Evolutionary conservation across 2,329 filamentous ascomycete species (phyloP).

Genomic region (Metarhizium rileyi): DNA sequence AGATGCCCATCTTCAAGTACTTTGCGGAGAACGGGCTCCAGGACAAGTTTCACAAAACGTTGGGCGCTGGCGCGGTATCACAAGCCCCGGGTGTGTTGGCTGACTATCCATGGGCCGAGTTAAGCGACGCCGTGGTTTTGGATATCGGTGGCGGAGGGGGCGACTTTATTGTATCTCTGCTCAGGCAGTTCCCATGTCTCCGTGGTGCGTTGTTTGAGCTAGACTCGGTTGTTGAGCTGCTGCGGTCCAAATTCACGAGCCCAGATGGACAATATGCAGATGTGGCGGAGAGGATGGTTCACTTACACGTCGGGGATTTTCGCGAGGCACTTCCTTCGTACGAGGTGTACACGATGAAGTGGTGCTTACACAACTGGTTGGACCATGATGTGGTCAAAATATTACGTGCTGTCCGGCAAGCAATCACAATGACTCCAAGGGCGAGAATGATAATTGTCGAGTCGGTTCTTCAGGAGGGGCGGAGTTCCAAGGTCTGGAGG

Average conservation of each 20-base stretch:
- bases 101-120: conserved; percentile 32
- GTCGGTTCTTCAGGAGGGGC: conserved; percentile 22
- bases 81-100: conserved; percentile 27
- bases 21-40: conserved; percentile 24
- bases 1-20: conserved; percentile 29
- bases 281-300: conserved; percentile 21
- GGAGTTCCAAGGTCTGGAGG: conserved; percentile 18
- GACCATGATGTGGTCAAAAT: conserved; percentile 23
- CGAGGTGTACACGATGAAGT: conserved; percentile 26
- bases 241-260: conserved; percentile 14
- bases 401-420: conserved; percentile 16
- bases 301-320: conserved; percentile 25
- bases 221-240: conserved; percentile 23
- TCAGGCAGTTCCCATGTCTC: conserved; percentile 21
- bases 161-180: conserved; percentile 23
- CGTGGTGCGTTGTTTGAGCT: conserved; percentile 26
- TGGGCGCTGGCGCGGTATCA: conserved; percentile 27
- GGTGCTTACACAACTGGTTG: conserved; percentile 32
- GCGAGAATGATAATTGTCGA: conserved; percentile 28
- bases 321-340: conserved; percentile 21
- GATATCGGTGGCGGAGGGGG: conserved; percentile 33
- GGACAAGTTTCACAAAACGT: conserved; percentile 23
- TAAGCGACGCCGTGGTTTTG: conserved; percentile 21
- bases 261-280: conserved; percentile 22
- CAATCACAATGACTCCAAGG: conserved; percentile 15